Evolutionary conservation across 2,329 filamentous ascomycete genomes (phyloP).

Genomic region (Alternaria angustiovoidea): DNA sequence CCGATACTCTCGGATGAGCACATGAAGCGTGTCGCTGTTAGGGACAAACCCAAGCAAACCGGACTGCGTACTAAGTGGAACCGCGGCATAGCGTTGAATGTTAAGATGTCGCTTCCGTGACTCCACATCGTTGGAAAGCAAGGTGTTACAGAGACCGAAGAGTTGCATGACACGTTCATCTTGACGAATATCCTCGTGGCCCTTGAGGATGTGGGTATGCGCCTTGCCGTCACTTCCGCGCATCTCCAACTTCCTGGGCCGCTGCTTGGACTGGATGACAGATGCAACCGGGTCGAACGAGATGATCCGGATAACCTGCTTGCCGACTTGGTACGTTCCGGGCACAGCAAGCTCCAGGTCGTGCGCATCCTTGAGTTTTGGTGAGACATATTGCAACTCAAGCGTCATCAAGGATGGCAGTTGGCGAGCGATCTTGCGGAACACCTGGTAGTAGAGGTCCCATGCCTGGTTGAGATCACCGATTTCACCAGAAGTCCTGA

Average conservation of each 20-base stretch:
- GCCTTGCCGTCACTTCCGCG: conserved; percentile 86
- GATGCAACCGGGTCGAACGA: conserved; percentile 89
- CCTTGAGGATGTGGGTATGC: conserved; percentile 93
- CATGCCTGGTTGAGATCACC: conserved; percentile 97
- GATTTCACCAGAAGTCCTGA: conserved; percentile 85
- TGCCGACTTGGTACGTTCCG: conserved; percentile 85
- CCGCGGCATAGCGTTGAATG: conserved; percentile 95
- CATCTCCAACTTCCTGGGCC: conserved; percentile 86
- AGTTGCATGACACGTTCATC: conserved; percentile 99
- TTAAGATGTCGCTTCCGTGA: conserved; percentile 96
- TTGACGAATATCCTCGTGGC: conserved; percentile 99
- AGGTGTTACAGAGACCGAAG: conserved; percentile 95
- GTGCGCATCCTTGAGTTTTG: conserved; percentile 83
- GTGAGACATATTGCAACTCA: conserved; percentile 96
- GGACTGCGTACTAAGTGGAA: conserved; percentile 94
- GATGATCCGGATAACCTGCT: conserved; percentile 81
- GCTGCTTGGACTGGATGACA: conserved; percentile 96
- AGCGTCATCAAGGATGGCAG: conserved; percentile 90
- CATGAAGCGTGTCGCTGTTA: conserved; percentile 96
- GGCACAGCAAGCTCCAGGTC: conserved; percentile 95
- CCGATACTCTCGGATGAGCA: conserved; percentile 95
- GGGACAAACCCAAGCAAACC: conserved; percentile 96
- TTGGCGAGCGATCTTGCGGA: conserved; percentile 93
- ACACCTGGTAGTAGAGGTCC: conserved; percentile 99
- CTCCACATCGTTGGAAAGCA: conserved; percentile 91